Conservation (phyloP, 2,329 filamentous ascomycete genomes). For the Colletotrichum musae region DNA sequence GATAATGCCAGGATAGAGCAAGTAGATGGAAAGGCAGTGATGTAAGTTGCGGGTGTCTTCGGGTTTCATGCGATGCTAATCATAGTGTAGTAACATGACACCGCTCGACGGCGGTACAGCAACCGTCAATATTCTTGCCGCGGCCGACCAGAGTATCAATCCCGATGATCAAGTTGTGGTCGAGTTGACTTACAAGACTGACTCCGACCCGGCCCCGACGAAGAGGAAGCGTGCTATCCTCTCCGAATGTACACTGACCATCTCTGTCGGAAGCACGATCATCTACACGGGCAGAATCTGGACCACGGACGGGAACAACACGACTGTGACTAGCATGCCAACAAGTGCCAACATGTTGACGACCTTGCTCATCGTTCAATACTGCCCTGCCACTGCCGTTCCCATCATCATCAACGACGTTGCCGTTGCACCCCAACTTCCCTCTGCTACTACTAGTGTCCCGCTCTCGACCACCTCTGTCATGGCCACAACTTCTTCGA, state of each 20-base stretch:
- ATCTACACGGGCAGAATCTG: slow-evolving; percentile 27
- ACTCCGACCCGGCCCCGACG: neutral
- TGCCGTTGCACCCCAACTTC: slow-evolving; percentile 3
- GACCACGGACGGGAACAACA: slow-evolving; percentile 31
- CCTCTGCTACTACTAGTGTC: neutral
- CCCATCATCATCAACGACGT: slow-evolving; percentile 11
- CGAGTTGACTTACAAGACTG: slow-evolving; percentile 18
- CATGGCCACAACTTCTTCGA: neutral
- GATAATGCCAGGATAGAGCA: neutral
- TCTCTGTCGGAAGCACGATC: slow-evolving; percentile 12
- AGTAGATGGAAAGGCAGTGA: slow-evolving; percentile 3
- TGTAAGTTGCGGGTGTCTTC: neutral
- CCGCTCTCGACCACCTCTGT: neutral
- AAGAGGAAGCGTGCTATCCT: slow-evolving; percentile 24
- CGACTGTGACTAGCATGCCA: slow-evolving; percentile 29
- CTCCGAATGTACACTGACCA: slow-evolving; percentile 7
- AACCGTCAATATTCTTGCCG: slow-evolving; percentile 2
- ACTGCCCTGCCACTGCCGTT: slow-evolving; percentile 16
- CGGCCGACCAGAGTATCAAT: neutral
- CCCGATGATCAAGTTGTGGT: slow-evolving; percentile 11
- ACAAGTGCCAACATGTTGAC: slow-evolving; percentile 2
- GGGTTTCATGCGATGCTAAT: neutral
- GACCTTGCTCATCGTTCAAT: slow-evolving; percentile 23
- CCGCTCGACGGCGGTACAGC: slow-evolving; percentile 12
- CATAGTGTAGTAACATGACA: neutral